phyloP scores from a whole-genome alignment of 2,329 filamentous ascomycete genomes.

The Phaeomoniella chlamydospora region DNA sequence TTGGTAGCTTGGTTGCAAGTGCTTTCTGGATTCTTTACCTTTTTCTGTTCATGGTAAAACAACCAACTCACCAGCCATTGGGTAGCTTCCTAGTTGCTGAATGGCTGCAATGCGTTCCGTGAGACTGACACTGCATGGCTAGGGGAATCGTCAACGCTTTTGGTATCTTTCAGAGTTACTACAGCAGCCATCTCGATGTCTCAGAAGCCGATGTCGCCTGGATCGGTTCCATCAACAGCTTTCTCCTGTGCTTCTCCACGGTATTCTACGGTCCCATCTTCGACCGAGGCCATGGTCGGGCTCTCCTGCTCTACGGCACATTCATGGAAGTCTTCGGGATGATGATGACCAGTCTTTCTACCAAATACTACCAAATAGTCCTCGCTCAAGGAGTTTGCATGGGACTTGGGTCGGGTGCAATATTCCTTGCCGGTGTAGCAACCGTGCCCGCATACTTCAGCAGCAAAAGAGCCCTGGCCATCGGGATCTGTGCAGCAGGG shows the following conservation, averaged over 20 bases:
- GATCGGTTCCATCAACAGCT: conserved; percentile 7
- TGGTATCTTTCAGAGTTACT: conserved; percentile 40
- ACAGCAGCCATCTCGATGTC: conserved; percentile 22
- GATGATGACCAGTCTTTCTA: conserved; percentile 8
- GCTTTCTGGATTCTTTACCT: neutral
- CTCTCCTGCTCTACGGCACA: neutral
- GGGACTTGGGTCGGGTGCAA: conserved; percentile 16
- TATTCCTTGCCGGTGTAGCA: conserved; percentile 17
- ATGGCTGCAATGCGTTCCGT: neutral
- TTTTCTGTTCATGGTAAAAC: neutral
- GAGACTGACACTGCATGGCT: neutral
- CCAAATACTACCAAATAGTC: conserved; percentile 8
- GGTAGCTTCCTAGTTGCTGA: too few relatives aligned
- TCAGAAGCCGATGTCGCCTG: conserved; percentile 1
- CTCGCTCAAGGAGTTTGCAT: conserved; percentile 15
- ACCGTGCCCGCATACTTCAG: conserved; percentile 19
- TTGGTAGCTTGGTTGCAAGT: neutral
- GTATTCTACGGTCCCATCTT: neutral
- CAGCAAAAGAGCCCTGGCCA: conserved; percentile 37
- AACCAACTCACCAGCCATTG: too few relatives aligned
- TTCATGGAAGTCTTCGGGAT: conserved; percentile 4
- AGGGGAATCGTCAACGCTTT: conserved; percentile 31
- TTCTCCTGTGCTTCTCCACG: conserved; percentile 6
- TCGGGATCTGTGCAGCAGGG: conserved; percentile 42
- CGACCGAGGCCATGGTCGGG: neutral